Conservation (phyloP, 805 yeast genomes). For the Hanseniaspora nectarophila region DNA sequence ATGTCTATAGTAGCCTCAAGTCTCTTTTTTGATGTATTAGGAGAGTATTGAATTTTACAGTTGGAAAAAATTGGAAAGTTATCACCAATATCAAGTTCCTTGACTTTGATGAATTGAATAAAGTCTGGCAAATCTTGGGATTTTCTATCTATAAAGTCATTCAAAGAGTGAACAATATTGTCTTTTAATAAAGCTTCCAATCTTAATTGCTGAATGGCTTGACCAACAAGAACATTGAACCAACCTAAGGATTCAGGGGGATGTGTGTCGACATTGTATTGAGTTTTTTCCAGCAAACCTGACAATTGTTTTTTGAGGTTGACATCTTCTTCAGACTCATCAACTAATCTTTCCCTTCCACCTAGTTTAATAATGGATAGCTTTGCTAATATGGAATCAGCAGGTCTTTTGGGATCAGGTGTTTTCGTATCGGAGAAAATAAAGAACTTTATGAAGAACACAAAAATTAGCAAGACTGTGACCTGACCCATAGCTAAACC, state of each 20-base stretch:
- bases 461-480: constrained; percentile 52
- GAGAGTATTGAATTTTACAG: constrained; percentile 62
- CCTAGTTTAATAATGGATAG: constrained; percentile 25
- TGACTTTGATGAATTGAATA: constrained; percentile 62
- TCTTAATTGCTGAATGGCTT: constrained; percentile 73
- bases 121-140: constrained; percentile 64
- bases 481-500: constrained; percentile 65
- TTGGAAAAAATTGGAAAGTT: constrained; percentile 92
- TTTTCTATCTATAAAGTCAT: constrained; percentile 43
- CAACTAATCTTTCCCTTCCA: constrained; percentile 20
- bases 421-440: constrained; percentile 53
- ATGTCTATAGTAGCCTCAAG: constrained; percentile 85
- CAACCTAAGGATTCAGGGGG: constrained; percentile 87
- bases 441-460: constrained; percentile 60
- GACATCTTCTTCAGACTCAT: constrained; percentile 20
- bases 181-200: constrained; percentile 80
- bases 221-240: constrained; percentile 91
- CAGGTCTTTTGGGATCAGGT: constrained; percentile 25
- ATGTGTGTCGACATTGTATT: constrained; percentile 80
- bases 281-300: constrained; percentile 73
- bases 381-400: constrained; percentile 18
- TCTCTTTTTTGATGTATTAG: constrained; percentile 36
- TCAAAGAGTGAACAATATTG: constrained; percentile 68
- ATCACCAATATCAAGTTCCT: constrained; percentile 83
- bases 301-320: constrained; percentile 25